Conservation (phyloP, 805 yeast species). For the Candida mattraensis region DNA sequence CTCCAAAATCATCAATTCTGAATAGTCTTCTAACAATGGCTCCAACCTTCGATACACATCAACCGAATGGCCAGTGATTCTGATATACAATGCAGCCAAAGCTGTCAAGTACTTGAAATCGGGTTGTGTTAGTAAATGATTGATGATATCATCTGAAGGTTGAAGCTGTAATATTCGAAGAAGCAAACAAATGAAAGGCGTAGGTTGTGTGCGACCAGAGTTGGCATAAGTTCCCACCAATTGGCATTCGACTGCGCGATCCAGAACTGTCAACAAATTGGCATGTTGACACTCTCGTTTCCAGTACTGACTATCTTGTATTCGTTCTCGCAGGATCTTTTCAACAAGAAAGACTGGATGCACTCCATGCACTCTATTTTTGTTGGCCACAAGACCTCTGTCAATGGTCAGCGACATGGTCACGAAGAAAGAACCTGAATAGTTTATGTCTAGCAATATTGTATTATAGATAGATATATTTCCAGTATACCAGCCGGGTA, state of each 20-base stretch:
- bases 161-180: conserved; percentile 75
- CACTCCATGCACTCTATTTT: conserved; percentile 38
- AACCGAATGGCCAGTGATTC: conserved; percentile 45
- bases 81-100: conserved; percentile 61
- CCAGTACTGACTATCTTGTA: conserved; percentile 58
- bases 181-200: conserved; percentile 73
- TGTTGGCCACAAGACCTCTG: conserved; percentile 35
- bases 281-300: conserved; percentile 53
- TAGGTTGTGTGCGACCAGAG: conserved; percentile 51
- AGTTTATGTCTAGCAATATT: background rate
- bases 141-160: conserved; percentile 60
- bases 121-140: conserved; percentile 54
- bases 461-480: background rate
- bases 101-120: conserved; percentile 79
- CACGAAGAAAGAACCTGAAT: background rate
- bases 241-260: conserved; percentile 40
- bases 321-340: conserved; percentile 56
- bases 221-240: conserved; percentile 48
- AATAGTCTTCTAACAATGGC: conserved; percentile 58
- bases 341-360: conserved; percentile 55
- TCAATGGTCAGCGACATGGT: conserved; percentile 29
- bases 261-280: conserved; percentile 44
- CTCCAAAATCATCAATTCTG: conserved; percentile 59
- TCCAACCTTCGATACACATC: conserved; percentile 54
- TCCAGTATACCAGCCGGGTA: conserved; percentile 14